These are phyloP conservation scores for Capsicum pubescens DNA, from an alignment of 257 asterid species.

Conservation along the genomic window DNA sequence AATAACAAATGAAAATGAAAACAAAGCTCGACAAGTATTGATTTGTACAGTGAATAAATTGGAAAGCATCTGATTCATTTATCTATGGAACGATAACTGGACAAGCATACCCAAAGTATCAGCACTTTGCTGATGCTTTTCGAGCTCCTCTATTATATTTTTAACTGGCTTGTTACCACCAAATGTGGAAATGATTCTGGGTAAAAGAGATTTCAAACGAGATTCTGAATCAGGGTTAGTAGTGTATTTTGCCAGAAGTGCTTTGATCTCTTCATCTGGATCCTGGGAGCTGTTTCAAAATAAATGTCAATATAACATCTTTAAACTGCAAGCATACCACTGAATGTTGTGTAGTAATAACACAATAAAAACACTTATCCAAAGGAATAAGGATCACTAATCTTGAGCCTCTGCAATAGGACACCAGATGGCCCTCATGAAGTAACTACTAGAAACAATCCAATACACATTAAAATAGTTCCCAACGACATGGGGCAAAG, in stretches of 20 bases:
- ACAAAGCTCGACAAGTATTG: background rate
- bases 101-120: constrained; percentile 71
- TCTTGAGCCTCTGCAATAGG: background rate
- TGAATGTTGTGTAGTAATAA: background rate
- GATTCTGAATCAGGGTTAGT: constrained; percentile 79
- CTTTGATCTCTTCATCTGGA: constrained; percentile 67
- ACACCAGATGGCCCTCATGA: constrained; percentile 20
- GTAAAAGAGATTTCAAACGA: constrained; percentile 78
- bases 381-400: constrained; percentile 16
- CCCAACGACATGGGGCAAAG: background rate
- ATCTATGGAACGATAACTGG: background rate
- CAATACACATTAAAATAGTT: background rate
- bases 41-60: background rate
- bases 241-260: constrained; percentile 65
- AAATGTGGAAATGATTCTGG: constrained; percentile 83
- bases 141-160: constrained; percentile 73
- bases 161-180: constrained; percentile 69
- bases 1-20: background rate
- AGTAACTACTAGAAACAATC: background rate
- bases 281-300: constrained; percentile 73
- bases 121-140: constrained; percentile 75
- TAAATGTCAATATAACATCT: constrained; percentile 14
- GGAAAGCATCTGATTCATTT: constrained; percentile 20
- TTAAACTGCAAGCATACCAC: background rate
- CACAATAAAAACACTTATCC: background rate